These are phyloP conservation scores for Apophysomyces trapeziformis DNA, from an alignment of 371 early-diverging fungal genomes.

Conservation along the genomic window DNA sequence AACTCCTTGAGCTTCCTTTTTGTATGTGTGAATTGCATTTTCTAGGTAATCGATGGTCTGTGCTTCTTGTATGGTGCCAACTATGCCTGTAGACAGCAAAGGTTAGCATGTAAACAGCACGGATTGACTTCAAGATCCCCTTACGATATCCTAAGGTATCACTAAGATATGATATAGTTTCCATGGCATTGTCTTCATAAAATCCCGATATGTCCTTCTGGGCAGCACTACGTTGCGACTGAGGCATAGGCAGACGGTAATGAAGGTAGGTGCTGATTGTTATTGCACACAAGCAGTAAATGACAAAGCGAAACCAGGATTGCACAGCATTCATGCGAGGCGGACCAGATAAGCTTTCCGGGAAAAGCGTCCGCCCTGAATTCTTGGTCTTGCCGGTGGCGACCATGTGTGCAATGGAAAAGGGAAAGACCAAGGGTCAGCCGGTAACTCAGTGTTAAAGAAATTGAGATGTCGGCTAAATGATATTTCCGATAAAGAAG, in stretches of 20 bases:
- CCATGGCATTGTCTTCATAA: constrained; percentile 61
- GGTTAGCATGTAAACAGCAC: constrained; percentile 17
- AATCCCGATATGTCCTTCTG: constrained; percentile 45
- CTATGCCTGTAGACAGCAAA: constrained; percentile 39
- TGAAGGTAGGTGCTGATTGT: constrained; percentile 39
- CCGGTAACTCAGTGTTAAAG: not conserved
- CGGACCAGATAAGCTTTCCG: not conserved
- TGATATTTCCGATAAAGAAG: no score
- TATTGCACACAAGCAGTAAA: constrained; percentile 31
- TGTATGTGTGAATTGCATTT: constrained; percentile 31
- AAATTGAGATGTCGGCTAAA: no score
- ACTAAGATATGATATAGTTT: constrained; percentile 52
- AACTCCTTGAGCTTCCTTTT: constrained; percentile 38
- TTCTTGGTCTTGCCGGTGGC: not conserved
- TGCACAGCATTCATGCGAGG: not conserved
- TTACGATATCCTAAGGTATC: constrained; percentile 62
- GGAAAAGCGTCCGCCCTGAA: not conserved
- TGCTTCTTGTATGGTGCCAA: constrained; percentile 51
- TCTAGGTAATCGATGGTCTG: constrained; percentile 46
- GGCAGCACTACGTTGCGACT: constrained; percentile 39
- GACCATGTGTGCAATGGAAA: constrained; percentile 4
- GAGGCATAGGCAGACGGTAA: constrained; percentile 48
- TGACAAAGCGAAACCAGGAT: constrained; percentile 22
- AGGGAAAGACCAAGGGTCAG: not conserved
- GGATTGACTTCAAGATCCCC: constrained; percentile 20